phyloP scores from a whole-genome alignment of 805 yeast species.

The Teunomyces cretensis region DNA sequence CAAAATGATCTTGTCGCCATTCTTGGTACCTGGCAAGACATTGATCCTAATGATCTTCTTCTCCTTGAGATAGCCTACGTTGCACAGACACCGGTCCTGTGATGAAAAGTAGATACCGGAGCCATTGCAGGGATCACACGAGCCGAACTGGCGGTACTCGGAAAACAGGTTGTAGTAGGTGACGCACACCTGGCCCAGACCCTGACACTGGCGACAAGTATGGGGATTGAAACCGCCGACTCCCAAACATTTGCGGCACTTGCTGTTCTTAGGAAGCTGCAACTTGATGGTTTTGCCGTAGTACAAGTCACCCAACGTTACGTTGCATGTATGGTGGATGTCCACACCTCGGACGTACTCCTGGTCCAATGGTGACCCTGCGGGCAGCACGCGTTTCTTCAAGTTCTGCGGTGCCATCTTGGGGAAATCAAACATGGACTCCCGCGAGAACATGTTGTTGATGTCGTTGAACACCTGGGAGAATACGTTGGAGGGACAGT shows the following conservation, averaged over 20 bases:
- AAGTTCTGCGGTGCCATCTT: slow-evolving; percentile 5
- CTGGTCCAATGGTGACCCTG: slow-evolving; percentile 9
- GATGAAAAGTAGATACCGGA: slow-evolving; percentile 27
- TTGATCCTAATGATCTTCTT: slow-evolving; percentile 51
- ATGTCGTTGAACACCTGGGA: slow-evolving; percentile 38
- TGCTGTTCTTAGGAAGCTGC: slow-evolving; percentile 49
- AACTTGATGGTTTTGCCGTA: slow-evolving; percentile 57
- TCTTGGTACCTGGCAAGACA: slow-evolving; percentile 55
- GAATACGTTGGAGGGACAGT: slow-evolving; percentile 27
- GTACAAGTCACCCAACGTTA: slow-evolving; percentile 56
- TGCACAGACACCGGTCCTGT: slow-evolving; percentile 21
- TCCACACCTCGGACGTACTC: slow-evolving; percentile 45
- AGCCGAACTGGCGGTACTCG: slow-evolving; percentile 33
- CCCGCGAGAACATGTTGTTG: slow-evolving; percentile 23
- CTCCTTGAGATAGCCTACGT: slow-evolving; percentile 46
- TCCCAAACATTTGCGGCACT: slow-evolving; percentile 53
- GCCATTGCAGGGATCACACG: slow-evolving; percentile 37
- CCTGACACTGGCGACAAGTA: slow-evolving; percentile 37
- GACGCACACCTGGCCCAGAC: slow-evolving; percentile 51
- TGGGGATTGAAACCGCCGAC: slow-evolving; percentile 45
- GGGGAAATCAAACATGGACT: slow-evolving; percentile 8
- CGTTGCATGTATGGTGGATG: slow-evolving; percentile 54
- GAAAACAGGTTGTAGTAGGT: slow-evolving; percentile 42
- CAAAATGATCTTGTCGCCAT: slow-evolving; percentile 52
- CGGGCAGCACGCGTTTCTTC: slow-evolving; percentile 23